Evolutionary conservation across 306 rosid species (phyloP), one percentile per base, ranked within the genome.

Genomic region (Fragaria iinumae): DNA sequence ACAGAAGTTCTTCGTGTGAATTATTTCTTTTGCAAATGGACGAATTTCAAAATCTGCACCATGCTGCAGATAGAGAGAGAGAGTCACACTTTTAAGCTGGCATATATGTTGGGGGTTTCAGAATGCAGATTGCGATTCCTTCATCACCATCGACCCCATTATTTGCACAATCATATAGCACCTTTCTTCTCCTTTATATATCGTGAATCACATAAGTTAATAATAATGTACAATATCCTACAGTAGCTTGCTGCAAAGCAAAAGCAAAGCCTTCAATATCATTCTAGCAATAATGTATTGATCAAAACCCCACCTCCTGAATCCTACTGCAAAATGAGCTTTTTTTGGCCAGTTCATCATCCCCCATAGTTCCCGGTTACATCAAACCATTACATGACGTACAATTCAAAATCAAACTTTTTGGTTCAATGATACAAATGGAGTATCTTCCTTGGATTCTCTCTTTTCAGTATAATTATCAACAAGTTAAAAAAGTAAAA

Each of bases 1-100:
- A 56, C 60, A 6, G 11, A 64, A 62, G 14, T 9, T 65, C 20
- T 36, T 34, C 16, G 7, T 18, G n/a, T 34, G 47, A 65, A 17
- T 17, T 17, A 32, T 18, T 29, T 32, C 53, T 32, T 36, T 2
- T 36, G 21, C 20, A 62, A 27, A 57, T 17, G 69, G 79, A 78
- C 69, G 29, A 55, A 69, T 44, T 43, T 52, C 47, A 29, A 74
- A 69, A 69, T 34, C 18, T 11, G 63, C 14, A 49, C 4, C 21
- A n/a, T 25, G 60, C 5, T 41, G 49, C 57, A 36, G 47, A 65
- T 8, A 17, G 44, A 64, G 16, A 8, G 12, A 8, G 4, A n/a
- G 66, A 59, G 43, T 16, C n/a, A 20, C 71, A 71, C 83, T 83
- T 79, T 83, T 56, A 75, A 64, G 83, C 80, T 75, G 86, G 80